A percentile compares a stretch with the other conserved stretches of the same genome.
Conservation (phyloP, 495 filamentous ascomycete genomes). For the Talaromyces wortmannii region DNA sequence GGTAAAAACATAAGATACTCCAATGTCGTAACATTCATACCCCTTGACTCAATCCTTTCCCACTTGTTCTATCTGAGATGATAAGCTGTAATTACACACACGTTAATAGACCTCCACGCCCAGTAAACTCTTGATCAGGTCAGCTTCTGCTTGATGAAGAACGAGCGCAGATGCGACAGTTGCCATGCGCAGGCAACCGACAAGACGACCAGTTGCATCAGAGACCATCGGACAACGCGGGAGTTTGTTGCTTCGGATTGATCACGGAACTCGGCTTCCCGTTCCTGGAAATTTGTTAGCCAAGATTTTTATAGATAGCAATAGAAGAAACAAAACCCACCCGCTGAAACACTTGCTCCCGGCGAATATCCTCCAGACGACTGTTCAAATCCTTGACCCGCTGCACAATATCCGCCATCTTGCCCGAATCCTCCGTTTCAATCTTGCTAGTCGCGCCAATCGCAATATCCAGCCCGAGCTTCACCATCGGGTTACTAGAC, state of each 20-base stretch:
- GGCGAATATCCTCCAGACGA: slow-evolving; percentile 78
- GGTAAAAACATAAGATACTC: not conserved
- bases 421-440: slow-evolving; percentile 88
- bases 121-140: slow-evolving; percentile 41
- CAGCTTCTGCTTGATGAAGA: slow-evolving; percentile 99
- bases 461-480: slow-evolving; percentile 80
- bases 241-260: slow-evolving; percentile 92
- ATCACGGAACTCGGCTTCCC: slow-evolving; percentile 96
- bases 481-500: slow-evolving; percentile 56
- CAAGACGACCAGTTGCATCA: slow-evolving; percentile 84
- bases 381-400: slow-evolving; percentile 86
- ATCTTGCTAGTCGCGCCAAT: slow-evolving; percentile 95
- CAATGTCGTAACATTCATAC: not conserved
- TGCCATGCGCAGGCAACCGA: slow-evolving; percentile 95
- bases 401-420: slow-evolving; percentile 85
- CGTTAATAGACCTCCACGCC: not conserved
- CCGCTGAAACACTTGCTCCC: slow-evolving; percentile 94
- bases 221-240: slow-evolving; percentile 87
- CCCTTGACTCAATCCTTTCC: not conserved
- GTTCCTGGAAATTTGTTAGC: slow-evolving; percentile 54
- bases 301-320: not conserved
- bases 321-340: slow-evolving; percentile 44
- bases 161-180: slow-evolving; percentile 85
- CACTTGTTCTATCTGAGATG: not conserved
- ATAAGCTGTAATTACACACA: not conserved